Base-by-base conservation (phyloP, 2,329 filamentous ascomycete species). In the Trichoderma sp. region DNA sequence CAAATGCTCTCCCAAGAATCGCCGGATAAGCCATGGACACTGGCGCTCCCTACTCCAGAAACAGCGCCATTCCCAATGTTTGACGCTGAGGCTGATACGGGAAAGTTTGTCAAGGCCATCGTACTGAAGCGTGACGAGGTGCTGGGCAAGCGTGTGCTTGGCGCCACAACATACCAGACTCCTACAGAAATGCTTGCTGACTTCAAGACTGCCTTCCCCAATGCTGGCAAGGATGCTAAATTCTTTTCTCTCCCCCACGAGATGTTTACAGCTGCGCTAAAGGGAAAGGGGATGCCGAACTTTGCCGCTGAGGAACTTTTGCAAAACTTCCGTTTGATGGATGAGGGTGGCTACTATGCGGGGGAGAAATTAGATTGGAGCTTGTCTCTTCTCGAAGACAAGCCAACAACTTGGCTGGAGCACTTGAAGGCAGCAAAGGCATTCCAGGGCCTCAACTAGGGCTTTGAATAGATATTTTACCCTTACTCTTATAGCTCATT, bases 221-320 rank as follows among this genome's bases (percentile, higher is more conserved):
- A 58, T 14, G 55, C 55, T 21, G n/a, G 55, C 55, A 58, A 58
- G 11, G 55, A 58, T 58, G 55, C 55, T 33, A 11, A 58, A 21
- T 58, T 58, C 55, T 58, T 58, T 27, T 58, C 55, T 21, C 29
- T 58, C 31, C 55, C 55, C 21, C 56, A 58, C 56, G 56, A 58
- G 35, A 33, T 37, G 29, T 58, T 58, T 37, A 58, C 16, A 24
- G 56, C 56, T 27, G 21, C 29, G 27, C 27, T 58, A 21, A 58
- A 58, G 8, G 56, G 33, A 35, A 31, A 37, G 35, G 56, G 56
- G 3, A 33, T 58, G 56, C 56, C 56, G 16, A 33, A 58, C 2
- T 58, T 58, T 58, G 56, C 56, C 27, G 56, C 56, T 19, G 56
- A 58, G 10, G 56, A 58, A 19, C 31, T 58, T 5, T 37, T 58